Evolutionary conservation across 495 filamentous ascomycete species (phyloP).

Genomic region (Penicillium parvum): DNA sequence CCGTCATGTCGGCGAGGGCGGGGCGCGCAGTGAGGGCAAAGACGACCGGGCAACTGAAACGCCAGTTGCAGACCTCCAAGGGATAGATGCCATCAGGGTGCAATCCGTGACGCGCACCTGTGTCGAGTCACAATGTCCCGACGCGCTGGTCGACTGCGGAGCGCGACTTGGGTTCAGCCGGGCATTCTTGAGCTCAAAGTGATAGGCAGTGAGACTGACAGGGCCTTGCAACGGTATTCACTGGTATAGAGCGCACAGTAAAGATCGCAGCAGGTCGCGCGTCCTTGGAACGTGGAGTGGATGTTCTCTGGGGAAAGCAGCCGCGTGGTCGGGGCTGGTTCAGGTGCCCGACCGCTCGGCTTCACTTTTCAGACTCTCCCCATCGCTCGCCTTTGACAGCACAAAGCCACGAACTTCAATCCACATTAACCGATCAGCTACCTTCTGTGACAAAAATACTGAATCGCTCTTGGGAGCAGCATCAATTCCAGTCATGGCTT

Average conservation of each 20-base stretch:
- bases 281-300: neutral
- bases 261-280: constrained; percentile 1
- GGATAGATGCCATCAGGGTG: constrained; percentile 21
- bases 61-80: constrained; percentile 17
- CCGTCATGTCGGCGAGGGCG: constrained; percentile 31
- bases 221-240: neutral
- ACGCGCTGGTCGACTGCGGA: constrained; percentile 13
- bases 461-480: too few relatives aligned
- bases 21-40: constrained; percentile 8
- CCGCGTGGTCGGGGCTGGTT: constrained; percentile 7
- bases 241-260: neutral
- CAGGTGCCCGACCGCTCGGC: constrained; percentile 22
- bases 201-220: neutral
- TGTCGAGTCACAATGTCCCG: constrained; percentile 9
- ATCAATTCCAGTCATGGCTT: constrained; percentile 31
- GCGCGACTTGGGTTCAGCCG: constrained; percentile 11
- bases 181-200: constrained; percentile 7
- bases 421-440: too few relatives aligned
- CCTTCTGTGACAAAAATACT: too few relatives aligned
- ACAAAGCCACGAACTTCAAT: too few relatives aligned
- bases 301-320: constrained; percentile 17
- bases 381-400: neutral
- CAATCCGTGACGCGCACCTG: constrained; percentile 2
- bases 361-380: constrained; percentile 15
- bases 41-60: constrained; percentile 16